phyloP scores from a whole-genome alignment of 1,284 basidiomycete species.

The Rhodotorula sp. region DNA sequence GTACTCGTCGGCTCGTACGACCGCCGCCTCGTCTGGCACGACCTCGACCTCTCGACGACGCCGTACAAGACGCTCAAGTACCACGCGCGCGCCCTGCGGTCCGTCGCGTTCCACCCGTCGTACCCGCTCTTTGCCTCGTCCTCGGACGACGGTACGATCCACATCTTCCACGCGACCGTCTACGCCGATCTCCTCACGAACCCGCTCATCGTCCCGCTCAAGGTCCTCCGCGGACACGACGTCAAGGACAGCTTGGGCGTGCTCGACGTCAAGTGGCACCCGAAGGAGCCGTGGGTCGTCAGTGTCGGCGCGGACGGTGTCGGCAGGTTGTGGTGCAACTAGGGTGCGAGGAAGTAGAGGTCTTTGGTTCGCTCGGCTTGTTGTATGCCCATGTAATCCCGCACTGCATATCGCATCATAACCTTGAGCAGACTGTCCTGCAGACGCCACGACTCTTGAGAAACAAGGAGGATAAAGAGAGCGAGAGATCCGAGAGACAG shows the following conservation, averaged over 20 bases:
- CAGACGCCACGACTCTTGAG: no score
- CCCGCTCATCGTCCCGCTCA: constrained; percentile 93
- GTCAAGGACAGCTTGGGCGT: constrained; percentile 85
- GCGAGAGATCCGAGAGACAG: no score
- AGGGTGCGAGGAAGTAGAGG: not conserved
- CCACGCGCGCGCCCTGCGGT: constrained; percentile 87
- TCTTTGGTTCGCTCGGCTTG: no score
- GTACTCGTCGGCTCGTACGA: constrained; percentile 97
- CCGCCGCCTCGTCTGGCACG: constrained; percentile 97
- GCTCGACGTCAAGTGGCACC: constrained; percentile 84
- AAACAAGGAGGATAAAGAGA: no score
- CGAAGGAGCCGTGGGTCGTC: constrained; percentile 86
- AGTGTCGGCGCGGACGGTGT: constrained; percentile 91
- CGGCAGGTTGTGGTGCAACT: constrained; percentile 70
- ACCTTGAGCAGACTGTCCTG: no score
- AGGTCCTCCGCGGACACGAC: constrained; percentile 82
- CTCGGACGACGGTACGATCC: constrained; percentile 94
- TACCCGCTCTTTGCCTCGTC: constrained; percentile 94
- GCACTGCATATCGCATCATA: no score
- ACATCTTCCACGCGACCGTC: constrained; percentile 93
- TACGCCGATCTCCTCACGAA: constrained; percentile 93
- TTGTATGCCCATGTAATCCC: no score
- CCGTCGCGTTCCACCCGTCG: constrained; percentile 85
- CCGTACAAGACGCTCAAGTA: constrained; percentile 98
- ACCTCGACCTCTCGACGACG: constrained; percentile 89